Evolutionary conservation across 345 rosid genomes (phyloP).

Genomic region (Anacardium occidentale): DNA sequence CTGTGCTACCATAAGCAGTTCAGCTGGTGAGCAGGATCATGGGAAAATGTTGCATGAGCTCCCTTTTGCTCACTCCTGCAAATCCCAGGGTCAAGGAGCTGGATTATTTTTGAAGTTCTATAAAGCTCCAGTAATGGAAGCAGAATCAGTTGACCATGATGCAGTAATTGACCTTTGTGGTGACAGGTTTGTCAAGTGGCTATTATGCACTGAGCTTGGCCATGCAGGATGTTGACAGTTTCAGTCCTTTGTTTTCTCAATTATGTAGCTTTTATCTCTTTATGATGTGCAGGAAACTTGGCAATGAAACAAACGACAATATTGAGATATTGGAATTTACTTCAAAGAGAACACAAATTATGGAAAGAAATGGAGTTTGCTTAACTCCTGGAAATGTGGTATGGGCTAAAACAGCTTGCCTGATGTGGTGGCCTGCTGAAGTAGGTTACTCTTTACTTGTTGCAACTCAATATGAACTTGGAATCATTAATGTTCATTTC

Average conservation of each 20-base stretch:
- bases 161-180: background rate
- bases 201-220: background rate
- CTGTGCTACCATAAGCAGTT: conserved; percentile 9
- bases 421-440: conserved; percentile 26
- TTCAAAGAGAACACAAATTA: conserved; percentile 8
- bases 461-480: background rate
- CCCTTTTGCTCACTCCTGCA: conserved; percentile 14
- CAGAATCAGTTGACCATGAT: conserved; percentile 6
- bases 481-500: background rate
- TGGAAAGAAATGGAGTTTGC: conserved; percentile 23
- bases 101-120: conserved; percentile 9
- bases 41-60: conserved; percentile 10
- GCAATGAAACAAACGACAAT: background rate
- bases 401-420: conserved; percentile 16
- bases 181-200: conserved; percentile 10
- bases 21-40: conserved; percentile 1
- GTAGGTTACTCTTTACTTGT: conserved; percentile 16
- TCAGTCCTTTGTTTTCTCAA: background rate
- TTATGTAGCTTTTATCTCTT: background rate
- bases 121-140: conserved; percentile 6
- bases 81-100: background rate
- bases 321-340: background rate
- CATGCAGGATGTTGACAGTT: background rate
- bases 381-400: conserved; percentile 22
- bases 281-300: background rate